These are phyloP conservation scores for Vigna hirtella DNA, from an alignment of 306 rosid species.

Conservation along the genomic window DNA sequence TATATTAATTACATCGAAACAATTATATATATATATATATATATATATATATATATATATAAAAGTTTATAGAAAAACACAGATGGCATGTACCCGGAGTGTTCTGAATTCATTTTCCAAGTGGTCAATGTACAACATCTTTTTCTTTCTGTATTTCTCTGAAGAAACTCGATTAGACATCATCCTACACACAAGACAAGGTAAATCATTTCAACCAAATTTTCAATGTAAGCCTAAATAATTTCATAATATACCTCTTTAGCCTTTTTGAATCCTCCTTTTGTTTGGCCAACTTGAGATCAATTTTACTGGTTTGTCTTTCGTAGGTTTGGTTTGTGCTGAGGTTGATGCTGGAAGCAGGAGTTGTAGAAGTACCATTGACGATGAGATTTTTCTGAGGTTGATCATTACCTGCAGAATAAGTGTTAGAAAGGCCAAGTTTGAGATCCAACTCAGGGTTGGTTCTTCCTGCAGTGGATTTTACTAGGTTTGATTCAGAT, in stretches of 20 bases:
- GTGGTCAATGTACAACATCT: not conserved
- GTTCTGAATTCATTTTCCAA: constrained; percentile 34
- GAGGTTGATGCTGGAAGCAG: not conserved
- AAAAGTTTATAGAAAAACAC: not conserved
- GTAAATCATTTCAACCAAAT: not conserved
- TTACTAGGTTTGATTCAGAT: not conserved
- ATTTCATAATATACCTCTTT: not conserved
- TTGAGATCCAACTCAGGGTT: not conserved
- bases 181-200: not conserved
- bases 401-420: not conserved
- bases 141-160: not conserved
- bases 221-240: not conserved
- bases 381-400: not conserved
- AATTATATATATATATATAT: too few species aligned
- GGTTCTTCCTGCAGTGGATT: not conserved
- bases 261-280: not conserved
- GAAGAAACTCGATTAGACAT: constrained; percentile 4
- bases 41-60: too few species aligned
- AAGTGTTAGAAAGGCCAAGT: not conserved
- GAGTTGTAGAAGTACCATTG: not conserved
- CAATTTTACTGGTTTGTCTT: not conserved
- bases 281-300: not conserved
- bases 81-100: constrained; percentile 42
- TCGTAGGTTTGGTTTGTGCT: not conserved
- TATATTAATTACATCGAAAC: not conserved